phyloP scores from a whole-genome alignment of 192 early-diverging fungal genomes.

The Funneliformis geosporum region DNA sequence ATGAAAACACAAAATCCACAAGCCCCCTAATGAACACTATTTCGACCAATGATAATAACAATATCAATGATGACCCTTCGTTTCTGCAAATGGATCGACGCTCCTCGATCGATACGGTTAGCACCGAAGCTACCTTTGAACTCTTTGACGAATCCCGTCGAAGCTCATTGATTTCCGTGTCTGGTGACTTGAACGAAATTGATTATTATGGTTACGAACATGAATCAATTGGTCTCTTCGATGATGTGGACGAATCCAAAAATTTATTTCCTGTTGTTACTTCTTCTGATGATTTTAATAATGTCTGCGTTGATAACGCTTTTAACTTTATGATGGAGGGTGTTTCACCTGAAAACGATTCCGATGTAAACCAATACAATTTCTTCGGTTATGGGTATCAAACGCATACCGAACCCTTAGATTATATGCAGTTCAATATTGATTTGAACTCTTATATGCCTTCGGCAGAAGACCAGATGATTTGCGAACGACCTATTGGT shows the following conservation, averaged over 20 bases:
- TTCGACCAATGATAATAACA: not conserved
- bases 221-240: not conserved
- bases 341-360: not conserved
- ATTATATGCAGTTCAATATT: not conserved
- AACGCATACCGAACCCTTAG: no score
- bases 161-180: not conserved
- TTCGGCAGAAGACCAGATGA: not conserved
- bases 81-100: not conserved
- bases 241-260: not conserved
- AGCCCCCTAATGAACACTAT: not conserved
- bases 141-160: not conserved
- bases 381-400: not conserved
- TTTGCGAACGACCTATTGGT: not conserved
- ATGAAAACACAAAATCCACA: not conserved
- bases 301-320: not conserved
- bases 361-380: not conserved
- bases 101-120: not conserved
- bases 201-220: not conserved
- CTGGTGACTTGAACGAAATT: not conserved
- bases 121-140: not conserved
- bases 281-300: not conserved
- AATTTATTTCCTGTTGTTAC: not conserved
- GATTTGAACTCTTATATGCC: not conserved
- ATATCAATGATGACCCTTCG: not conserved
- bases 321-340: constrained; percentile 15